Base-by-base conservation (phyloP, 768 basidiomycete genomes). In the Kwoniella dejecticola region DNA sequence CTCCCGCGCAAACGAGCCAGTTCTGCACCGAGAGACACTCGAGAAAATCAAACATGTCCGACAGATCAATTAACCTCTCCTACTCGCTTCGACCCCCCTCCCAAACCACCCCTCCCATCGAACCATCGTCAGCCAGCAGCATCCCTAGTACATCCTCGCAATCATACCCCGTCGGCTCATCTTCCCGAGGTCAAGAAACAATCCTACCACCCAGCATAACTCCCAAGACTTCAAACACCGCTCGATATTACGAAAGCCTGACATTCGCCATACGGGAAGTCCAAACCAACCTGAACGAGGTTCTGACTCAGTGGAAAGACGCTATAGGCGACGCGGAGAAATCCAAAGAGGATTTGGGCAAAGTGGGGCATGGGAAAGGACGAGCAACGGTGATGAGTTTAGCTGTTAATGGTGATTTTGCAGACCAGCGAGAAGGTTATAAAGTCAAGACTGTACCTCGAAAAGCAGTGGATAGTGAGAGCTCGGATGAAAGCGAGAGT, bases 251-350 rank as follows among this genome's bases (percentile, higher is more conserved):
- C 15, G 40, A 65, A 11, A 21, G 59, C 24, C 46, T 63, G 3
- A 62, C 66, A 4, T 15, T 36, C 2, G 42, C 66, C 2, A 29
- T 75, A 10, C 64, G 53, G 3, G 17, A 50, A 13, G 60, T 57
- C 0, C 73, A 72, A 50, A n/a, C 33, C 19, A 38, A 60, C 2
- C 56, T 76, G 33, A 76, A 73, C 30, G 72, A 58, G 10, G 41
- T 11, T 21, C 33, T 76, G 36, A 76, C 71, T 5, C 26, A 42
- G 3, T 76, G 71, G 71, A 72, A 77, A 54, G 72, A 77, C 40
- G 67, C 60, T 3, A 60, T 74, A 17, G 72, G 71, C 12, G 68
- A 75, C 46, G 11, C 24, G 6, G 69, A 71, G 46, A 75, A 72
- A 48, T 55, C 12, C 17, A 72, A 70, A 52, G 73, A 74, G 56